These are phyloP conservation scores for Clarireedia hainanense DNA, from an alignment of 2,329 filamentous ascomycete species.

Conservation along the genomic window DNA sequence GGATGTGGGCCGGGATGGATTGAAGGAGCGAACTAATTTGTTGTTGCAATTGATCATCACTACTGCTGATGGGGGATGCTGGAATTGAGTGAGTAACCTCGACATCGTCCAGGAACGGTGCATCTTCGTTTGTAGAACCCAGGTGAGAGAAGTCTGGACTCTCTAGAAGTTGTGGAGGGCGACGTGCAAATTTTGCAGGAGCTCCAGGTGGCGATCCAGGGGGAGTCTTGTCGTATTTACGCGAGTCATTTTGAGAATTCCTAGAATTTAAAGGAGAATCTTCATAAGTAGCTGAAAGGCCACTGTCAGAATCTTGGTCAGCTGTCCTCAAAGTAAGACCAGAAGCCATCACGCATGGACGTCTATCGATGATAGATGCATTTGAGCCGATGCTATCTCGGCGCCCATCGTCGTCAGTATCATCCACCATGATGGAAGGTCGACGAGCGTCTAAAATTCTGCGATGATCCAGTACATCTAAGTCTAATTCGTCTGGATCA, in stretches of 20 bases:
- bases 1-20: constrained; percentile 72
- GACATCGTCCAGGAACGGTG: constrained; percentile 20
- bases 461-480: constrained; percentile 4
- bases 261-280: constrained; percentile 20
- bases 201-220: constrained; percentile 18
- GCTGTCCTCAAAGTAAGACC: constrained; percentile 10
- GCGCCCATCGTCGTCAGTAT: not conserved
- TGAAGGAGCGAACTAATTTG: constrained; percentile 75
- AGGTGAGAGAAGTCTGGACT: constrained; percentile 15
- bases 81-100: constrained; percentile 17
- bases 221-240: constrained; percentile 18
- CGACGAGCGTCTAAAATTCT: not conserved
- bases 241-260: constrained; percentile 11
- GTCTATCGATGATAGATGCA: constrained; percentile 16
- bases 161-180: constrained; percentile 13
- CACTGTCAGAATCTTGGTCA: constrained; percentile 9
- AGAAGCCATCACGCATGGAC: constrained; percentile 2
- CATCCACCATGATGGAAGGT: constrained; percentile 1
- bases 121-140: constrained; percentile 16
- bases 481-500: constrained; percentile 1
- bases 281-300: constrained; percentile 9
- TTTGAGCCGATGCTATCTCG: constrained; percentile 17
- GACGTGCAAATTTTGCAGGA: constrained; percentile 8
- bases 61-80: constrained; percentile 18
- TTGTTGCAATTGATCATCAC: constrained; percentile 63